Evolutionary conservation across 768 basidiomycete species (phyloP), one percentile per base, ranked within the genome.

Genomic region (Pleurotus tuoliensis): DNA sequence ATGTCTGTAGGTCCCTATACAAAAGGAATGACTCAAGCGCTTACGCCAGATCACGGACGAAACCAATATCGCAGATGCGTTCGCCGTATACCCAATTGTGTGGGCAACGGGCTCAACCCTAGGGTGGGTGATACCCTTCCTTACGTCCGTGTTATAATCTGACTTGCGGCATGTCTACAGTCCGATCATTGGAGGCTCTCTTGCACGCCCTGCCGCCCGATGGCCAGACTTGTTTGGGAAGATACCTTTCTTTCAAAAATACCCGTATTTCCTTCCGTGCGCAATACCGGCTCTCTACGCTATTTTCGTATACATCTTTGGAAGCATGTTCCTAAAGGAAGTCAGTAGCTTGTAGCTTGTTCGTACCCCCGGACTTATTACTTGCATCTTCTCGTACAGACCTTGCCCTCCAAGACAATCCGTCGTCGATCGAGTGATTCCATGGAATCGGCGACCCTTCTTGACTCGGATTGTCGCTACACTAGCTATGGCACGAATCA

Each of bases 221-320:
- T 82, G 80, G 61, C 80, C 81, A 0, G 56, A 60, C n/a, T 40
- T 73, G 3, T 83, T 83, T 56, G 77, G 79, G 15, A 44, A 68
- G 25, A 71, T 66, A n/a, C 63, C 62, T 4, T 79, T 83, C 55
- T 67, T 81, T 62, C 74, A 69, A 56, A 66, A 61, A 30, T 80
- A 83, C 63, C 82, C 82, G 8, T 58, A 58, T 48, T 80, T 84
- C 64, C 72, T 83, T 54, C 73, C 83, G 7, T 84, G 82, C 55
- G 70, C 77, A 4, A 73, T 82, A 2, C 71, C 80, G 7, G 81
- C 78, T 3, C 77, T 77, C 0, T 79, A 76, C 62, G 68, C 78
- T 0, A 66, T 66, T 15, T 37, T 52, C 24, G 51, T 47, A 5
- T 54, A 53, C 41, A 40, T 54, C n/a, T 15, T 58, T 15, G 50